Evolutionary conservation across 179 eudicot species (phyloP).

Genomic region (Nepenthes alata): DNA sequence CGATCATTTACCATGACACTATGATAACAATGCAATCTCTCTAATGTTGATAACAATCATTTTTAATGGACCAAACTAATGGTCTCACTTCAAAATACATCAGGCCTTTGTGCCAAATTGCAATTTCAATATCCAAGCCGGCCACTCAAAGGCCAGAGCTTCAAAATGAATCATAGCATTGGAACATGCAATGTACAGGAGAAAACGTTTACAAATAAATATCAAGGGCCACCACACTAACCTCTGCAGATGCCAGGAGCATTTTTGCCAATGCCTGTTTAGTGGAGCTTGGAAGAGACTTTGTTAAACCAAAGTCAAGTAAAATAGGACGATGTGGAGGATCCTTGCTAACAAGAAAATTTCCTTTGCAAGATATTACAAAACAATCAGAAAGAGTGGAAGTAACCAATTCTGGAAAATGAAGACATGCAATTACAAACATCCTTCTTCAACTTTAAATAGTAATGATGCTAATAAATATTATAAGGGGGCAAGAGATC

Average conservation of each 20-base stretch:
- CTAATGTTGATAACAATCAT: too few species aligned
- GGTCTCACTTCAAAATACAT: too few species aligned
- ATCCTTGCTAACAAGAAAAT: slow-evolving; percentile 90
- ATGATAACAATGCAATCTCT: too few species aligned
- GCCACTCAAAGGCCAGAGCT: too few species aligned
- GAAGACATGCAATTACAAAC: not conserved
- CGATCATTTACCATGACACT: too few species aligned
- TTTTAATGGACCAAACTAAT: too few species aligned
- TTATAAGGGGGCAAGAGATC: too few species aligned
- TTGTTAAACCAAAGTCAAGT: slow-evolving; percentile 93
- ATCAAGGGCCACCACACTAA: slow-evolving; percentile 18
- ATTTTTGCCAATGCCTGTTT: slow-evolving; percentile 96
- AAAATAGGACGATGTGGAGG: slow-evolving; percentile 87
- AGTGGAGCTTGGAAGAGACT: slow-evolving; percentile 59
- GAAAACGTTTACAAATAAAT: not conserved
- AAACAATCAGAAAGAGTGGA: slow-evolving; percentile 4
- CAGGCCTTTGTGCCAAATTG: too few species aligned
- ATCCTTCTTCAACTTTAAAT: not conserved
- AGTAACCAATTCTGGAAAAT: not conserved
- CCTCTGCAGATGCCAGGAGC: slow-evolving; percentile 93
- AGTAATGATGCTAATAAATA: too few species aligned
- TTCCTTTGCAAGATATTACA: slow-evolving; percentile 32
- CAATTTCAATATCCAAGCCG: too few species aligned
- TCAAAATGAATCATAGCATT: too few species aligned
- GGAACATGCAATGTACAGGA: not conserved